Percentiles rank a stretch among this genome's conserved stretches.
These are phyloP conservation scores for Camellia sinensis DNA, from an alignment of 148 eudicot genomes.

Conservation along the genomic window DNA sequence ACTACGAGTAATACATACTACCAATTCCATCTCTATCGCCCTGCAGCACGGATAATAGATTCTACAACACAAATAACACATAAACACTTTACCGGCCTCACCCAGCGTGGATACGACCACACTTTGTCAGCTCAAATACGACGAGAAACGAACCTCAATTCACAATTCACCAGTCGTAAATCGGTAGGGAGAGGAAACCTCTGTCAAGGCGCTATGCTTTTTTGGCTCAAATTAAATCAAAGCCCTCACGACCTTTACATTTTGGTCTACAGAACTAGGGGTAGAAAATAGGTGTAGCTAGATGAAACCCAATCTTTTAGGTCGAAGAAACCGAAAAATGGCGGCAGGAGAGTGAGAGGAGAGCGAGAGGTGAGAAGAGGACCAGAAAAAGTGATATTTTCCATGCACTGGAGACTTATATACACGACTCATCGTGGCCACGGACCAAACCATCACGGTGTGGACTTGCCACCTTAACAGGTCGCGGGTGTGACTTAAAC, in stretches of 20 bases:
- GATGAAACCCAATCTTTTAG: not conserved
- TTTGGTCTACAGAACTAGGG: too few species aligned
- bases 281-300: too few species aligned
- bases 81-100: not conserved
- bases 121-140: not conserved
- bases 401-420: not conserved
- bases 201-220: too few species aligned
- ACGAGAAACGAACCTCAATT: too few species aligned
- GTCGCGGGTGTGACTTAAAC: too few species aligned
- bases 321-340: not conserved
- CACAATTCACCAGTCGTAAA: not conserved
- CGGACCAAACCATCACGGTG: not conserved
- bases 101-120: not conserved
- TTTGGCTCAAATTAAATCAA: not conserved
- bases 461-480: too few species aligned
- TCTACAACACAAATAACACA: not conserved
- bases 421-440: not conserved
- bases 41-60: too few species aligned
- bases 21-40: too few species aligned
- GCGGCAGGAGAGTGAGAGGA: not conserved
- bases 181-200: not conserved
- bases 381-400: not conserved
- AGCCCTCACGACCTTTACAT: too few species aligned
- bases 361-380: not conserved
- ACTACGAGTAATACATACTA: not conserved